These are phyloP conservation scores for Panaeolus papilionaceus DNA, from an alignment of 768 basidiomycete species.

Conservation along the genomic window DNA sequence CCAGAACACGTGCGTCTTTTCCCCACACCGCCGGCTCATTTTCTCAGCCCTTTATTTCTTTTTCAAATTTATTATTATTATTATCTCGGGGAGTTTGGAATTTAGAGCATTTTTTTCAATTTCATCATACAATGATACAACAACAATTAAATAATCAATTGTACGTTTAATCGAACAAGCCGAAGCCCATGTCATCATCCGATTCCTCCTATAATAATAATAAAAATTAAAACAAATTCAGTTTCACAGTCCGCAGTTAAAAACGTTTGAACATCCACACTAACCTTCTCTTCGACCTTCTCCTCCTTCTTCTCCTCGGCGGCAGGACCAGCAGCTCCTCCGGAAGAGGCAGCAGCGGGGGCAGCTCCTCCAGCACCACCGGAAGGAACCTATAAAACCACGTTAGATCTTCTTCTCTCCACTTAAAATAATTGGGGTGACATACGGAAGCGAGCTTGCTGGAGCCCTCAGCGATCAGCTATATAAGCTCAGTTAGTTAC, in stretches of 20 bases:
- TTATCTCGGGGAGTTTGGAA: constrained; percentile 8
- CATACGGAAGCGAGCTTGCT: constrained; percentile 93
- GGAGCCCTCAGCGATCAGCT: constrained; percentile 94
- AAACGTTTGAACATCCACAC: constrained; percentile 29
- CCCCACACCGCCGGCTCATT: constrained; percentile 39
- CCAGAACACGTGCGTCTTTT: constrained; percentile 29
- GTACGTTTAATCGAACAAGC: constrained; percentile 84
- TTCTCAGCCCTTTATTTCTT: constrained; percentile 18
- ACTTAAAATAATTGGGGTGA: constrained; percentile 13
- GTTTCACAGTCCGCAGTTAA: constrained; percentile 9
- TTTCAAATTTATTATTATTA: background rate
- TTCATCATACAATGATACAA: constrained; percentile 7
- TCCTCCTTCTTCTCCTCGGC: constrained; percentile 85
- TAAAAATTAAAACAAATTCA: constrained; percentile 19
- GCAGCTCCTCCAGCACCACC: constrained; percentile 78
- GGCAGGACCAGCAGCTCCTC: constrained; percentile 64
- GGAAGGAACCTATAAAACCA: constrained; percentile 73
- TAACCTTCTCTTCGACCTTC: constrained; percentile 89
- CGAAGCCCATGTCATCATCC: constrained; percentile 99
- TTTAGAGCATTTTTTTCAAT: background rate
- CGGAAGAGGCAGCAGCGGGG: constrained; percentile 58
- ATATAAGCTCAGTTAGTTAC: constrained; percentile 20
- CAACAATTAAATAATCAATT: constrained; percentile 23
- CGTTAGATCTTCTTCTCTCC: constrained; percentile 15
- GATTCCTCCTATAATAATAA: constrained; percentile 74